Evolutionary conservation across 768 basidiomycete genomes (phyloP).

Genomic region (Crassisporium funariophilum): DNA sequence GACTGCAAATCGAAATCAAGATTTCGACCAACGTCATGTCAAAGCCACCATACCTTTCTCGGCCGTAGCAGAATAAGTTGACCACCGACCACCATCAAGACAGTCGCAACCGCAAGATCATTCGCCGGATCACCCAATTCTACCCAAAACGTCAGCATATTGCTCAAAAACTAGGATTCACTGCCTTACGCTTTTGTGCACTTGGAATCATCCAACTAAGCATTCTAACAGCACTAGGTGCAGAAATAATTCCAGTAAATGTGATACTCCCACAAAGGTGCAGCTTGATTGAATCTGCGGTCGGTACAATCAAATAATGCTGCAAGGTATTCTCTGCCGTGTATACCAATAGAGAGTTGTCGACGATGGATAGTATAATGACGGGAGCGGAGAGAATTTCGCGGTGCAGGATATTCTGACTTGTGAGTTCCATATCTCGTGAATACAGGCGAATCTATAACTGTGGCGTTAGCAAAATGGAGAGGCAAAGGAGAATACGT

Average conservation of each 20-base stretch:
- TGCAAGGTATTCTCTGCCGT: slow-evolving; percentile 91
- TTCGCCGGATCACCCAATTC: slow-evolving; percentile 93
- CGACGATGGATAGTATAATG: slow-evolving; percentile 87
- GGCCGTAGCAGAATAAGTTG: slow-evolving; percentile 88
- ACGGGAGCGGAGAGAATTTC: slow-evolving; percentile 78
- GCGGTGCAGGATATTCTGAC: slow-evolving; percentile 80
- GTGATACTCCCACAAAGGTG: slow-evolving; percentile 94
- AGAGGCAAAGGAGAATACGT: neutral
- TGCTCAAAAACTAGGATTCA: neutral
- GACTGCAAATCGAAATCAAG: slow-evolving; percentile 47
- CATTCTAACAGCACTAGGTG: slow-evolving; percentile 81
- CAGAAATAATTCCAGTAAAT: slow-evolving; percentile 86
- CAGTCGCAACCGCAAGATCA: slow-evolving; percentile 91
- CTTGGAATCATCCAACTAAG: slow-evolving; percentile 97
- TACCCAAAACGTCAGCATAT: slow-evolving; percentile 32
- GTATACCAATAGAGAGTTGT: slow-evolving; percentile 93
- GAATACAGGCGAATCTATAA: slow-evolving; percentile 89
- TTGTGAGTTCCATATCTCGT: slow-evolving; percentile 84
- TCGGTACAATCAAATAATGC: slow-evolving; percentile 90
- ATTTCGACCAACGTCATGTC: neutral
- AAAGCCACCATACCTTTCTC: slow-evolving; percentile 59
- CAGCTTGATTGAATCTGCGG: slow-evolving; percentile 78
- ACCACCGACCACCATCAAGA: slow-evolving; percentile 93
- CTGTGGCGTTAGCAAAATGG: slow-evolving; percentile 3
- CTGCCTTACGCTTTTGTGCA: slow-evolving; percentile 82